Base-by-base conservation (phyloP, 129 eudicot genomes). In the Oenanthe sinensis region DNA sequence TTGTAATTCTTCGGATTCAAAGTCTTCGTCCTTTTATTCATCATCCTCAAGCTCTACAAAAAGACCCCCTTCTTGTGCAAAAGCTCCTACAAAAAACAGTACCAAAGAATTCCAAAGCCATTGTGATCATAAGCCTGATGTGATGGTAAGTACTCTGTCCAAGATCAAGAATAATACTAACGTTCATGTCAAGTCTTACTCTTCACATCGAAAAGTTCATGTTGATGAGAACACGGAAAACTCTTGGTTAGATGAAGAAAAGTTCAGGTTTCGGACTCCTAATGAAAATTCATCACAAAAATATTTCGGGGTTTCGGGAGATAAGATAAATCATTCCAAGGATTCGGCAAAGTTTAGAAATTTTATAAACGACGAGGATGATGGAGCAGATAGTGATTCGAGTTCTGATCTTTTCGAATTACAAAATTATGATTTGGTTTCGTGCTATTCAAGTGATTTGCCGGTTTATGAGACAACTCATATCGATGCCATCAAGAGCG, bases 371-470 rank as follows among this genome's bases (percentile, higher is more conserved):
- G 77, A 84, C 6, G 68, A 8, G 15, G 86, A 75, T 68, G 97
- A 90, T 74, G 97, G 86, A 19, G 96, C 86, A 75, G 97, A 94
- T 17, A 96, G 99, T 77, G 97, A 96, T 89, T 92, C 99, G 79
- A 96, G 99, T 45, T 96, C 97, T 33, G 99, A 96, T 87, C 87
- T 96, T 50, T 96, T 96, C 77, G 99, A 96, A 87, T 80, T 96
- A 26, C 86, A 83, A 70, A 89, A 87, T 50, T 89, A 82, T 86
- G 97, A 90, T 24, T 79, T 88, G 69, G 15, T 14, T 30, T 91
- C 65, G 77, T 88, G 71, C 79, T 82, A 50, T 77, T 87, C 96
- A 65, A 88, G 87, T 82, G 93, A 87, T 43, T 77, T 95, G 37
- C 96, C 98, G n/a, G 97, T 95, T 82, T 95, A 88, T 75, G 98